Evolutionary conservation across 2,329 filamentous ascomycete species (phyloP), one percentile per base, ranked within the genome.

Genomic region (Periglandula ipomoeae): DNA sequence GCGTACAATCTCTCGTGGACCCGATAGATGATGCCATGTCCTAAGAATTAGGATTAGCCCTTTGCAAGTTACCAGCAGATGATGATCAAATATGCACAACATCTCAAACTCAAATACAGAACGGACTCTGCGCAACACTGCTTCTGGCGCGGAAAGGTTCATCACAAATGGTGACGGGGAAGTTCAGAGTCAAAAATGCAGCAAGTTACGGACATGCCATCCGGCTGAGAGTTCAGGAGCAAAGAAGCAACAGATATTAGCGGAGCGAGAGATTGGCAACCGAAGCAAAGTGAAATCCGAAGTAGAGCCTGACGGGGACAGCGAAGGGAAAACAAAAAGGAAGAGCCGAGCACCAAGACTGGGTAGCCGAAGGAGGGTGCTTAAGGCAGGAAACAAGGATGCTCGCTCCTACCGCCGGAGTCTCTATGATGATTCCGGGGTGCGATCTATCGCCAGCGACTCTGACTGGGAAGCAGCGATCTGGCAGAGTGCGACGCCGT

Each of bases 11-110:
- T 40, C 54, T 53, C 20, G 53, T 50, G 26, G 56, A 47, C 34
- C 51, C 53, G 46, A 59, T 50, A 40, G 65, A 57, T 20, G 65
- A 58, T 44, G 65, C 67, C 72, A 74, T 74, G 47, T 53, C 55
- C 65, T 69, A 54, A 43, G 38, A 46, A 20, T 30, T 20, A 37
- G 24, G 15, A 30, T 51, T 37, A 51, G 45, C n/a, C n/a, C n/a
- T n/a, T n/a, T 32, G 46, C 47, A 15, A 48, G 30, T 15, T 61
- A 47, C 32, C 8, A 62, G 61, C 44, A 20, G 32, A 27, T 52
- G 22, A 24, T 26, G 38, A 41, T 50, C 42, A 41, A 38, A 51
- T 44, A 38, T 47, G 23, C 26, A 48, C 48, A 19, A 48, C 47
- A 52, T 50, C 34, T 24, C 50, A 23, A 20, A 22, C 23, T 6